Conservation (phyloP, 2,329 filamentous ascomycete species). For the Xylaria sp. region DNA sequence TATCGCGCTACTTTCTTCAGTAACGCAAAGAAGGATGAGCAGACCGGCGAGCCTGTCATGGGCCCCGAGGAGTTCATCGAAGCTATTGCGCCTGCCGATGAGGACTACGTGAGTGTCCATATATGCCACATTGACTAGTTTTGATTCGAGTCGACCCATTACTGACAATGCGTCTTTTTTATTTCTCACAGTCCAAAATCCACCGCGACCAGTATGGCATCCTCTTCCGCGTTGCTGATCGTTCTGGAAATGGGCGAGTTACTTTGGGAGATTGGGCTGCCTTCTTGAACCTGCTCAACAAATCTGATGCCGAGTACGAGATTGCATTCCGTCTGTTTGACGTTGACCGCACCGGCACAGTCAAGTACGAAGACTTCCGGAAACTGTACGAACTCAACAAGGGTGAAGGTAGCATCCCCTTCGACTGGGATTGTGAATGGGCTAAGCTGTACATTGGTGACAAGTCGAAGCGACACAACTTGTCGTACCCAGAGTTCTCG, state of each 20-base stretch:
- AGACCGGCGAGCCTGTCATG: conserved; percentile 82
- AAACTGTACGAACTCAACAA: conserved; percentile 89
- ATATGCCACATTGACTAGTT: background rate
- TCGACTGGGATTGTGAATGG: conserved; percentile 98
- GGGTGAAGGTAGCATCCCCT: conserved; percentile 84
- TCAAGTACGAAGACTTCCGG: conserved; percentile 91
- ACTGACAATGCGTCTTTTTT: conserved; percentile 14
- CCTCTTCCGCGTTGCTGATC: conserved; percentile 91
- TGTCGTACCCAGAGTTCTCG: conserved; percentile 96
- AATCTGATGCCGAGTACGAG: conserved; percentile 98
- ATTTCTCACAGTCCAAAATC: conserved; percentile 84
- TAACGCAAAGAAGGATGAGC: conserved; percentile 79
- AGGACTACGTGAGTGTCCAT: conserved; percentile 83
- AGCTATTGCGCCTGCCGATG: conserved; percentile 84
- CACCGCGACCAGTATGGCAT: conserved; percentile 93
- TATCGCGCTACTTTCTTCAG: conserved; percentile 79
- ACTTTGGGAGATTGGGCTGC: conserved; percentile 87
- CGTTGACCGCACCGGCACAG: conserved; percentile 80
- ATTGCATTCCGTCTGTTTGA: conserved; percentile 98
- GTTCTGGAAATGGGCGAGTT: conserved; percentile 76
- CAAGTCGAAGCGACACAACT: conserved; percentile 85
- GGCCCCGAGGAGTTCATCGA: conserved; percentile 87
- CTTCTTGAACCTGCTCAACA: conserved; percentile 92
- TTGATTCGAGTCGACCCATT: background rate
- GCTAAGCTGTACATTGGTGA: conserved; percentile 91